Conservation (phyloP, 495 filamentous ascomycete genomes). For the Tuber melanosporum region DNA sequence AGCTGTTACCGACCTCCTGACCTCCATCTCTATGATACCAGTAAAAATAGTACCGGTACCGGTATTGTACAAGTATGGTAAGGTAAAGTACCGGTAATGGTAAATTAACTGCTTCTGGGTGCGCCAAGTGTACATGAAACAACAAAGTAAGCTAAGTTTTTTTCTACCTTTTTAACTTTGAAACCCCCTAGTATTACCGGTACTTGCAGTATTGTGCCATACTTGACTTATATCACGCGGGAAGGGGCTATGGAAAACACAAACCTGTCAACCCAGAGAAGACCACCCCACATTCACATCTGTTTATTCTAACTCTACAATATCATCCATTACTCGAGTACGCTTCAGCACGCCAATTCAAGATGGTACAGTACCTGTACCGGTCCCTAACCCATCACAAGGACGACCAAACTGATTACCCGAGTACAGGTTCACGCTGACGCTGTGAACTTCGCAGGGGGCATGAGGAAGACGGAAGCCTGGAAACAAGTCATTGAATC, state of each 20-base stretch:
- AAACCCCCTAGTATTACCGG: too few species aligned
- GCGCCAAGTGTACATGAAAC: too few species aligned
- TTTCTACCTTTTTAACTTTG: too few species aligned
- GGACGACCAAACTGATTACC: constrained; percentile 10
- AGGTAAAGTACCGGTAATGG: too few species aligned
- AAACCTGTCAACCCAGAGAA: constrained; percentile 4
- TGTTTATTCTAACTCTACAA: constrained; percentile 4
- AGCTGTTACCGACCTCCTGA: too few species aligned
- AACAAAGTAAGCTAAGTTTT: too few species aligned
- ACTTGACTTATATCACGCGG: neutral
- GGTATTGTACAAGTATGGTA: neutral
- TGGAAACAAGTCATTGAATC: constrained; percentile 70
- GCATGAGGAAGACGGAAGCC: constrained; percentile 63
- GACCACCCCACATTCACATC: constrained; percentile 5
- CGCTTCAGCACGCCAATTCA: neutral
- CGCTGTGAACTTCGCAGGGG: constrained; percentile 63
- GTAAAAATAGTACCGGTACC: too few species aligned
- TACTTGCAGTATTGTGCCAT: too few species aligned
- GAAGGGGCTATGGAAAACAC: neutral
- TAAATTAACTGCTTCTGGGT: too few species aligned
- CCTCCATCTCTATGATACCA: too few species aligned
- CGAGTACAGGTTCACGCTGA: constrained; percentile 72
- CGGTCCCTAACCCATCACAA: neutral
- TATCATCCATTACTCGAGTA: neutral
- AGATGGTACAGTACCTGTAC: constrained; percentile 8